These are phyloP conservation scores for Chloranthus sessilifolius DNA, from an alignment of 164 flowering plant species.

Conservation along the genomic window DNA sequence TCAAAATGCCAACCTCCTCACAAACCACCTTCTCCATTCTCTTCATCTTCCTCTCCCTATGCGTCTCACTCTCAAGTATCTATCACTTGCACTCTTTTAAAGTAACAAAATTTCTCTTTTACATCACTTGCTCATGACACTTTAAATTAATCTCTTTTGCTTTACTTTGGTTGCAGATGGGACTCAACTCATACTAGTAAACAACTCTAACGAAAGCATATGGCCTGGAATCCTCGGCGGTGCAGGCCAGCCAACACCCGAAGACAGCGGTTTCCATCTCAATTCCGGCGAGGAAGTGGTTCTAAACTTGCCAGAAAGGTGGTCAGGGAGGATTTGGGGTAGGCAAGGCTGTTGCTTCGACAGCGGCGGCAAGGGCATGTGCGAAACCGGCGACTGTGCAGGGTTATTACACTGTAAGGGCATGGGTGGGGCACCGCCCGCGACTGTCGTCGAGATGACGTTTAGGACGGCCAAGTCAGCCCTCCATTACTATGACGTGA, in stretches of 20 bases:
- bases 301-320: constrained; percentile 28
- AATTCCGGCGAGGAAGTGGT: constrained; percentile 29
- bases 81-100: not conserved
- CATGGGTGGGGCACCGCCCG: constrained; percentile 50
- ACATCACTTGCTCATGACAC: no score
- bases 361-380: constrained; percentile 25
- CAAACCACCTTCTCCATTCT: constrained; percentile 16
- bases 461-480: constrained; percentile 33
- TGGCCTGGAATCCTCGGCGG: constrained; percentile 74
- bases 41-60: constrained; percentile 5
- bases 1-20: constrained; percentile 19
- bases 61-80: constrained; percentile 21
- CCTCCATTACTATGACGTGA: constrained; percentile 59
- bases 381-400: constrained; percentile 48
- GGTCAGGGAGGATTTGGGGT: constrained; percentile 60
- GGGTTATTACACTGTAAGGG: constrained; percentile 41
- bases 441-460: constrained; percentile 56
- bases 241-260: constrained; percentile 50
- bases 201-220: constrained; percentile 50
- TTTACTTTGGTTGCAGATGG: constrained; percentile 73
- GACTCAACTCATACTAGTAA: constrained; percentile 37
- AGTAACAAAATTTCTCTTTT: no score
- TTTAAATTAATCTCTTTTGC: no score
- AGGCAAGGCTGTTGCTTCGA: constrained; percentile 46
- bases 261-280: constrained; percentile 68